Evolutionary conservation across 768 basidiomycete genomes (phyloP).

Genomic region (Suillus weaverae): DNA sequence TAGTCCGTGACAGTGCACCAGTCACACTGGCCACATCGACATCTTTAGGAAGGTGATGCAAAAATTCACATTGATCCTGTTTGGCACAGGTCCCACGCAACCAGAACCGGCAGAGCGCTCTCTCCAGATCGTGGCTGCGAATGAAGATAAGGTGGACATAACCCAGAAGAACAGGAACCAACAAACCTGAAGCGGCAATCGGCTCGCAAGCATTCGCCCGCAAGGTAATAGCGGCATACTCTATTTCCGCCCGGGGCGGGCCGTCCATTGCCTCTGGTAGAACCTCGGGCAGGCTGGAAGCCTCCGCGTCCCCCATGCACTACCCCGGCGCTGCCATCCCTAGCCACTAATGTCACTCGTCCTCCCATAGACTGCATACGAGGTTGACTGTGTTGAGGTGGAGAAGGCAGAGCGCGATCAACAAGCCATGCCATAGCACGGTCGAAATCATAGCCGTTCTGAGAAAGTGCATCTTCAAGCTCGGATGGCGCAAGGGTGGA

Average conservation of each 20-base stretch:
- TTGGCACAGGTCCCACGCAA: slow-evolving; percentile 96
- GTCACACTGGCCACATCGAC: slow-evolving; percentile 75
- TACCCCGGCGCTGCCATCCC: slow-evolving; percentile 44
- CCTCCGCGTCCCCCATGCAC: slow-evolving; percentile 46
- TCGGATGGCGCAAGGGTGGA: slow-evolving; percentile 87
- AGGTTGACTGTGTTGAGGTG: slow-evolving; percentile 38
- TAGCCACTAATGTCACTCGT: slow-evolving; percentile 64
- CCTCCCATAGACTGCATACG: slow-evolving; percentile 64
- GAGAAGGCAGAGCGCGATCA: slow-evolving; percentile 60
- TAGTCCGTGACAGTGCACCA: slow-evolving; percentile 65
- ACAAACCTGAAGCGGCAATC: slow-evolving; percentile 97
- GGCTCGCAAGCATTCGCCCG: slow-evolving; percentile 92
- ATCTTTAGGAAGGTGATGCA: slow-evolving; percentile 88
- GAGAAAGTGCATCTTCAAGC: slow-evolving; percentile 87
- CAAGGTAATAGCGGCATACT: slow-evolving; percentile 95
- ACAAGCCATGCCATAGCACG: slow-evolving; percentile 93
- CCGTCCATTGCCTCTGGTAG: slow-evolving; percentile 23
- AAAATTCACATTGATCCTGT: slow-evolving; percentile 93
- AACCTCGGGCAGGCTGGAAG: slow-evolving; percentile 27
- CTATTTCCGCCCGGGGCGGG: slow-evolving; percentile 59
- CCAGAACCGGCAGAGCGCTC: slow-evolving; percentile 97
- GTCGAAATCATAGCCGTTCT: slow-evolving; percentile 94
- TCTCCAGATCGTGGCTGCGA: slow-evolving; percentile 87
- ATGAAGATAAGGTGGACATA: slow-evolving; percentile 11
- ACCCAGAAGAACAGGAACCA: slow-evolving; percentile 1